Evolutionary conservation across 805 yeast genomes (phyloP).

Genomic region (Cyberlindnera veronae): DNA sequence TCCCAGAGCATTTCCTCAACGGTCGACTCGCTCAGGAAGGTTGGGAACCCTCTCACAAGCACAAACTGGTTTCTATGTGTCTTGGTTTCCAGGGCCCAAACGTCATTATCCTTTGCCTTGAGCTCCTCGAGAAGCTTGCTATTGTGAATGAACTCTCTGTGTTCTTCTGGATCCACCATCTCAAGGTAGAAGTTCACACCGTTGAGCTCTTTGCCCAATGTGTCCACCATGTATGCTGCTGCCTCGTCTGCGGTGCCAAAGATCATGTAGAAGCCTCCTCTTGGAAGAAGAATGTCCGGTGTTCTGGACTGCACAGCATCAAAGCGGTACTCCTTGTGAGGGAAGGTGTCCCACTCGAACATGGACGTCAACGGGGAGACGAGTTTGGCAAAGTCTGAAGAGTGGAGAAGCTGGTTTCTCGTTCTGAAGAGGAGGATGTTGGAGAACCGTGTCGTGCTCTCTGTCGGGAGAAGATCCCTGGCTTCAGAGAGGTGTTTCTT

Average conservation of each 20-base stretch:
- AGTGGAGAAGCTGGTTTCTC: slow-evolving; percentile 35
- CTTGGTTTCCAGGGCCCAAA: neutral
- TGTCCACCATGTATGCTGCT: slow-evolving; percentile 47
- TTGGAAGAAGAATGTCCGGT: slow-evolving; percentile 40
- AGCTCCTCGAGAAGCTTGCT: slow-evolving; percentile 3
- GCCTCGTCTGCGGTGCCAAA: slow-evolving; percentile 49
- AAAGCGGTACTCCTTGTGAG: slow-evolving; percentile 20
- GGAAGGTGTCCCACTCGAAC: slow-evolving; percentile 27
- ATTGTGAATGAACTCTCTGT: slow-evolving; percentile 2
- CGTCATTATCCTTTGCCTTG: neutral
- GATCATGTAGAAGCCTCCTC: slow-evolving; percentile 50
- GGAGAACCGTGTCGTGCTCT: slow-evolving; percentile 14
- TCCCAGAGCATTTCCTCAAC: slow-evolving; percentile 44
- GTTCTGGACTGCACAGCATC: slow-evolving; percentile 48
- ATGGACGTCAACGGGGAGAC: slow-evolving; percentile 29
- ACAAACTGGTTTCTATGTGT: slow-evolving; percentile 29
- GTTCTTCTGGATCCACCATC: slow-evolving; percentile 36
- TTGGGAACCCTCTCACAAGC: slow-evolving; percentile 45
- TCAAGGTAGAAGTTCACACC: slow-evolving; percentile 46
- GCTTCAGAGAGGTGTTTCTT: slow-evolving; percentile 9
- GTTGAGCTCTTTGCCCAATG: slow-evolving; percentile 44
- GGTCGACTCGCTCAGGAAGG: slow-evolving; percentile 36
- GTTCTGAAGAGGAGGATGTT: slow-evolving; percentile 39
- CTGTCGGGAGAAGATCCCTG: slow-evolving; percentile 1
- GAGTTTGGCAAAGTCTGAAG: slow-evolving; percentile 38